Percentiles rank a stretch among this genome's conserved stretches.
phyloP scores from a whole-genome alignment of 2,329 filamentous ascomycete genomes.

The Aspergillus quadrilineatus region DNA sequence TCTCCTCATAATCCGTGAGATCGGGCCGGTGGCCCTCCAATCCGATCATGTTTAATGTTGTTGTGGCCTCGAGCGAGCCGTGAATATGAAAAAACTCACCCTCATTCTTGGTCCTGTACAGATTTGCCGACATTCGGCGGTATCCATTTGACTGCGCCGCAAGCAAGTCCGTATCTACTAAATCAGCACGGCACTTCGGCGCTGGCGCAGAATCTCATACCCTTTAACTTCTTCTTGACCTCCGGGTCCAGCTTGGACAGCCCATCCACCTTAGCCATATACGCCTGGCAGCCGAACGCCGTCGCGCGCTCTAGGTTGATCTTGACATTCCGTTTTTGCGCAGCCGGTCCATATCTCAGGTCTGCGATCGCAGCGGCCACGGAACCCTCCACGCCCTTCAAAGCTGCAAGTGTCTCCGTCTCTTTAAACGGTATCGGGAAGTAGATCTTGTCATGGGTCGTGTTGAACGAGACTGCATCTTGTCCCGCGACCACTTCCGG shows the following conservation, averaged over 20 bases:
- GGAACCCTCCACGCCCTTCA: constrained; percentile 61
- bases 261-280: constrained; percentile 43
- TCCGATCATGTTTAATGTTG: constrained; percentile 68
- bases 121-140: constrained; percentile 68
- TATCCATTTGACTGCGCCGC: constrained; percentile 70
- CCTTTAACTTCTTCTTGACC: constrained; percentile 40
- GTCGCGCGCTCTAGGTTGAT: constrained; percentile 41
- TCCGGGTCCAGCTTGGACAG: constrained; percentile 39
- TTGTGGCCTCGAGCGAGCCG: constrained; percentile 69
- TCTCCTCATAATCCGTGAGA: constrained; percentile 59
- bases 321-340: constrained; percentile 38
- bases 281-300: constrained; percentile 43
- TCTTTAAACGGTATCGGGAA: constrained; percentile 52
- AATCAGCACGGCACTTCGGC: constrained; percentile 10
- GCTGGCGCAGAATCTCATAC: constrained; percentile 19
- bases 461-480: constrained; percentile 38
- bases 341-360: constrained; percentile 48
- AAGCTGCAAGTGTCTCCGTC: constrained; percentile 53
- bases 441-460: constrained; percentile 39
- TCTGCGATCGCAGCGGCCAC: constrained; percentile 61
- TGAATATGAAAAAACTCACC: constrained; percentile 75
- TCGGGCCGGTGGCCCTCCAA: constrained; percentile 62
- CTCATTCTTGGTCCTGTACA: constrained; percentile 66
- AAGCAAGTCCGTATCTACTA: constrained; percentile 67
- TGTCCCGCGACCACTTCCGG: constrained; percentile 31